These are phyloP conservation scores for Borovskyia barvae DNA, from an alignment of 208 protist species.

Conservation along the genomic window DNA sequence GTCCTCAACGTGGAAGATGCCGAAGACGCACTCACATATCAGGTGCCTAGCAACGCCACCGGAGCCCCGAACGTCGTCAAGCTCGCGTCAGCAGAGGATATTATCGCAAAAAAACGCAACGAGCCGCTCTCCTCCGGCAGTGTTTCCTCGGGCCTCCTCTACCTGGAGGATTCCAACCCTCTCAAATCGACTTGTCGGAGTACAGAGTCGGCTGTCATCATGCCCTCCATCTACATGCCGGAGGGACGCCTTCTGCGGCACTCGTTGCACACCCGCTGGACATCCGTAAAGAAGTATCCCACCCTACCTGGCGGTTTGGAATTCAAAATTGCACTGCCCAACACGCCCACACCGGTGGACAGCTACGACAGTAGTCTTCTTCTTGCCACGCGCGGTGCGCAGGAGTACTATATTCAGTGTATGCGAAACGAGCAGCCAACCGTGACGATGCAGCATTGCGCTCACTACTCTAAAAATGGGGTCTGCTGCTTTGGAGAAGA, in stretches of 20 bases:
- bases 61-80: conserved; percentile 45
- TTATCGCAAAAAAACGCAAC: conserved; percentile 36
- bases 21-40: conserved; percentile 46
- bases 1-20: conserved; percentile 41
- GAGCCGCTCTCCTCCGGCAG: conserved; percentile 6
- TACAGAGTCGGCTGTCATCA: neutral
- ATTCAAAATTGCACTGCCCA: conserved; percentile 64
- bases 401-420: conserved; percentile 65
- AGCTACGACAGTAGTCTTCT: conserved; percentile 53
- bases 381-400: conserved; percentile 60
- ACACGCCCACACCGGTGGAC: conserved; percentile 69
- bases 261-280: conserved; percentile 73
- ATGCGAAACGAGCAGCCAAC: conserved; percentile 42
- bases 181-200: conserved; percentile 23
- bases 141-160: conserved; percentile 2
- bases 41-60: conserved; percentile 70
- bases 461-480: conserved; percentile 78
- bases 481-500: conserved; percentile 78
- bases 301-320: conserved; percentile 46
- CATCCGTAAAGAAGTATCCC: conserved; percentile 44
- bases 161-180: conserved; percentile 23
- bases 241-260: conserved; percentile 51
- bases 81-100: conserved; percentile 24
- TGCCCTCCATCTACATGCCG: conserved; percentile 30
- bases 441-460: conserved; percentile 78